phyloP scores from a whole-genome alignment of 192 early-diverging fungal genomes.

The Allomyces macrogynus region DNA sequence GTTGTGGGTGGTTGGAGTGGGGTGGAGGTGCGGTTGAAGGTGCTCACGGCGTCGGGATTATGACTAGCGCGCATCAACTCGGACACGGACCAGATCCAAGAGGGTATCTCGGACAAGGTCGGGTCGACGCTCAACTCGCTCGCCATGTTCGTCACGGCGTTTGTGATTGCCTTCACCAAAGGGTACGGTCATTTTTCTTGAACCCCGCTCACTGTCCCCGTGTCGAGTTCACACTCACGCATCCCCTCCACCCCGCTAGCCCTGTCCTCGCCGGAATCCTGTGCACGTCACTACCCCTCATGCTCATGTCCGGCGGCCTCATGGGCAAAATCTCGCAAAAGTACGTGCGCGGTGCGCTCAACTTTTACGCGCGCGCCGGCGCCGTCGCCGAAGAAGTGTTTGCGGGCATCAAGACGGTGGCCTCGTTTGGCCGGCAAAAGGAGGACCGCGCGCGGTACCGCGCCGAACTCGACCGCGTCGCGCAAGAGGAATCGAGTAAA shows the following conservation, averaged over 20 bases:
- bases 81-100: constrained; percentile 69
- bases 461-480: background rate
- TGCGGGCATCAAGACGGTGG: constrained; percentile 69
- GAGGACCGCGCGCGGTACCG: constrained; percentile 37
- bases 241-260: no score
- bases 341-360: constrained; percentile 23
- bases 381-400: constrained; percentile 71
- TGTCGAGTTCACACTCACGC: no score
- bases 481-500: background rate
- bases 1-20: no score
- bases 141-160: constrained; percentile 46
- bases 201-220: no score
- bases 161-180: constrained; percentile 54
- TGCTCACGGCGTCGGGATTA: no score
- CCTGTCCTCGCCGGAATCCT: constrained; percentile 24
- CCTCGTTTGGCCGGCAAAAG: constrained; percentile 55
- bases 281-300: constrained; percentile 46
- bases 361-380: constrained; percentile 65
- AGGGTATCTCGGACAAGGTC: constrained; percentile 70
- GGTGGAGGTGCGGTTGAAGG: no score
- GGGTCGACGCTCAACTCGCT: constrained; percentile 41
- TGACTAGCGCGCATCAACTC: constrained; percentile 52
- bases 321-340: constrained; percentile 30
- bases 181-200: background rate
- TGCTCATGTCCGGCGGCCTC: constrained; percentile 27